Percentiles rank a stretch among this genome's conserved stretches.
Conservation (phyloP, 768 basidiomycete genomes). For the Russula vinacea region DNA sequence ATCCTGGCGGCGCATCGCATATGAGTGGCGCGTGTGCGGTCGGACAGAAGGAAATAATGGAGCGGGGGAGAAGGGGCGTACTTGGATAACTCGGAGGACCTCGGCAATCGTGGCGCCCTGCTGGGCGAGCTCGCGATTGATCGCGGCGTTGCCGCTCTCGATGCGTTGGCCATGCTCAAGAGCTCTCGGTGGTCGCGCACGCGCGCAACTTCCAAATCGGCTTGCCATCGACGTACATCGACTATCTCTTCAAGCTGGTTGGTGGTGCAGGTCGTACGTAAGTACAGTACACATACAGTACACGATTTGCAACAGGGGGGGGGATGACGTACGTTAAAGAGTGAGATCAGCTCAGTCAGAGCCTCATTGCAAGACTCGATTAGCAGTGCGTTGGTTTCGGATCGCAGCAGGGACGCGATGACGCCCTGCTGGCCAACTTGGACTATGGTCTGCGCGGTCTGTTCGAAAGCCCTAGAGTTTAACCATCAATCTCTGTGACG, state of each 20-base stretch:
- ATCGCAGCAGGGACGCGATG: constrained; percentile 24
- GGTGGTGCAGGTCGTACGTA: too few relatives aligned
- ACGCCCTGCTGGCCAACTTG: constrained; percentile 28
- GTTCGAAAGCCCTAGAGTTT: constrained; percentile 22
- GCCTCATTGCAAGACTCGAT: constrained; percentile 28
- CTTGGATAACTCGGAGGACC: constrained; percentile 22
- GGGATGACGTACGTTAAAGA: constrained; percentile 24
- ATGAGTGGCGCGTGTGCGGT: constrained; percentile 2
- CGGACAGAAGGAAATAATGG: too few relatives aligned
- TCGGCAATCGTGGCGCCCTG: constrained; percentile 27
- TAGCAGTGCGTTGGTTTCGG: constrained; percentile 23
- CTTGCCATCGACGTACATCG: constrained; percentile 26
- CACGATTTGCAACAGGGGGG: too few relatives aligned
- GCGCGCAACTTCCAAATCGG: constrained; percentile 21
- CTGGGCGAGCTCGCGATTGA: constrained; percentile 26
- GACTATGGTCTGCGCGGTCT: constrained; percentile 18
- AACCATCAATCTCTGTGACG: background rate
- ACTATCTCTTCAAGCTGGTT: constrained; percentile 23
- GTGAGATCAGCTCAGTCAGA: constrained; percentile 26
- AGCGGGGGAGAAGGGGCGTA: background rate
- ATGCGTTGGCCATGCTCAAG: constrained; percentile 18
- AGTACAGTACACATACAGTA: too few relatives aligned
- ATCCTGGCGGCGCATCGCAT: background rate
- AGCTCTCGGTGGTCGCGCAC: constrained; percentile 26
- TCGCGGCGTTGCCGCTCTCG: constrained; percentile 23